Evolutionary conservation across 371 early-diverging fungal species (phyloP), one percentile per base, ranked within the genome.

Genomic region (Apophysomyces variabilis): DNA sequence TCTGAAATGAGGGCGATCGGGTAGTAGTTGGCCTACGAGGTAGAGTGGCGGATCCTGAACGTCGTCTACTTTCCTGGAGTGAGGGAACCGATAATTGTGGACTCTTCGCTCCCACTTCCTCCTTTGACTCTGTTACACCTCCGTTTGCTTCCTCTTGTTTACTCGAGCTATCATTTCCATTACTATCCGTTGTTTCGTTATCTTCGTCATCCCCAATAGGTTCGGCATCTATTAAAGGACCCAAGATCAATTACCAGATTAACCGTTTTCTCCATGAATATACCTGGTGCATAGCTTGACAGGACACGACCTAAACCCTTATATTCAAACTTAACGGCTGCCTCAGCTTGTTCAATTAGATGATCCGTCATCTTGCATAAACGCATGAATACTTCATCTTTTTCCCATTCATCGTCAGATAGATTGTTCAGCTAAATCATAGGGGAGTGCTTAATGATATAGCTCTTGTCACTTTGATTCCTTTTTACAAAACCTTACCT

Each of bases 281-380:
- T 50, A 50, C 54, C 44, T 60, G 38, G 61, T 38, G 56, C 26
- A 62, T 76, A 78, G 38, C 75, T 67, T 0, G 78, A 71, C 43
- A 81, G 43, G 1, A 81, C 82, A 43, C 82, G 69, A 45, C 75
- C 79, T 58, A 71, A n/a, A 13, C 68, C 70, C 38, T 77, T 78
- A 58, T 71, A 78, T 61, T 81, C 74, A 61, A 66, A 81, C 16
- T 68, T 70, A 35, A 84, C 59, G 0, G 82, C 80, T 36, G 75
- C 70, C 60, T 80, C 68, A 16, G 75, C 84, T 37, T 72, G 64
- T 32, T 73, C 72, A 50, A 82, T 77, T 77, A 84, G 67, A 12
- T 67, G 59, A 41, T 77, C 77, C 32, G 80, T 84, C 44, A 80
- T 38, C 38, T 69, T 67, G n/a, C 66, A 68, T 58, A 84, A 43